Evolutionary conservation across 164 flowering plant species (phyloP), one percentile per base, ranked within the genome.

Genomic region (Chimonanthus praecox): DNA sequence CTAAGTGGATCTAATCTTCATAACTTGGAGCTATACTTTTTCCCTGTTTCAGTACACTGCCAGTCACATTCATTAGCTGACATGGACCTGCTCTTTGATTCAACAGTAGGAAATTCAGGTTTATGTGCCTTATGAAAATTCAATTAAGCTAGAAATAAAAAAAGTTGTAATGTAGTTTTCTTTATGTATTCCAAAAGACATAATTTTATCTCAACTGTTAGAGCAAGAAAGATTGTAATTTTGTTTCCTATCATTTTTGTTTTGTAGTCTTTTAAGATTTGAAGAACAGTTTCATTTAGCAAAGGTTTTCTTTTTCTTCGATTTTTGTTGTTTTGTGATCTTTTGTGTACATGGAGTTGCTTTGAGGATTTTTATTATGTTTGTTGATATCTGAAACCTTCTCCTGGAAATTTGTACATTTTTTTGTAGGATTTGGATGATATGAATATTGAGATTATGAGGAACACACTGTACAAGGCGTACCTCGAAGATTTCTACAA

Each of bases 391-490:
- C 46, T 67, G 16, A 9, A n/a, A 67, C 20, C 43, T 54, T 70
- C 49, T 70, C 72, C 62, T 70, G 72, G 11, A 10, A 13, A 46
- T 65, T 68, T 70, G 43, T 47, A 33, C 33, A 33, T 33, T 33
- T 33, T 64, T 78, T 50, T 75, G 54, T 79, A 95, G 99, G 99
- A 96, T 79, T 84, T 96, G 89, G 99, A 96, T 86, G 99, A 96
- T 77, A 96, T 96, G 99, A 94, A 96, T 79, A 96, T 96, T 76
- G 99, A 96, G 75, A 96, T 96, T 64, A 96, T 96, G 99, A 88
- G 98, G 84, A 96, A 96, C 79, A 96, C 99, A 66, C 97, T 96
- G 67, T 96, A 94, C 86, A 94, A 96, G 87, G 98, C 99, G 71
- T 96, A 96, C 81, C 94, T 95, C 49, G 98, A 95, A 80, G 99